Evolutionary conservation across 2,329 filamentous ascomycete species (phyloP), one percentile per base, ranked within the genome.

Genomic region (Verticillium tricorpus): DNA sequence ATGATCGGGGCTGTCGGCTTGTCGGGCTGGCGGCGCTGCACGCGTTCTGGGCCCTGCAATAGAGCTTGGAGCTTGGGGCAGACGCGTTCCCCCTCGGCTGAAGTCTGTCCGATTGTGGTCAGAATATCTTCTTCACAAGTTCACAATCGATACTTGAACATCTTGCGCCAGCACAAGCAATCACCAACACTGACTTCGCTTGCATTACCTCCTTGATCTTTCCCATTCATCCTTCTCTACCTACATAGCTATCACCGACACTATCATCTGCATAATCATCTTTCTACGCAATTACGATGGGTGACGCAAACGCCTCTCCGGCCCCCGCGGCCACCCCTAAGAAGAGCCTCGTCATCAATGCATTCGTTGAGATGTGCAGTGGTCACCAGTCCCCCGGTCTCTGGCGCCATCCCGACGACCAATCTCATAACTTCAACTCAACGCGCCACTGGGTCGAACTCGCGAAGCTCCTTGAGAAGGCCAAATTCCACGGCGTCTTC

Each of bases 401-500:
- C 22, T 80, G 87, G 87, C 78, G 82, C 39, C 87, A 90, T 67
- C 88, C 87, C 1, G 77, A 85, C 17, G 87, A 91, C 65, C 76
- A 84, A 65, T 89, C 87, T 1, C 80, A 80, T 66, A 74, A 82
- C 19, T 90, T 90, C 72, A 85, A 85, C 64, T 78, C 82, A 31
- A 75, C 87, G 37, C 75, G 83, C 6, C 83, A 88, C 63, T 89
- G 87, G 86, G 79, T 83, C 0, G 78, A 84, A 58, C 73, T 89
- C 0, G 86, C 86, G 0, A 78, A 87, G 63, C 73, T 85, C 0
- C 79, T 88, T 1, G 86, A 89, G 65, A 75, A 79, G 0, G 86
- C 83, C 34, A 86, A 87, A 60, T 88, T 89, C 65, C 85, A 89
- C 60, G 85, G 84, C 12, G 86, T 89, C 39, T 89, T 89, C 71